Base-by-base conservation (phyloP, 2,329 filamentous ascomycete species). In the Fusarium sp. region DNA sequence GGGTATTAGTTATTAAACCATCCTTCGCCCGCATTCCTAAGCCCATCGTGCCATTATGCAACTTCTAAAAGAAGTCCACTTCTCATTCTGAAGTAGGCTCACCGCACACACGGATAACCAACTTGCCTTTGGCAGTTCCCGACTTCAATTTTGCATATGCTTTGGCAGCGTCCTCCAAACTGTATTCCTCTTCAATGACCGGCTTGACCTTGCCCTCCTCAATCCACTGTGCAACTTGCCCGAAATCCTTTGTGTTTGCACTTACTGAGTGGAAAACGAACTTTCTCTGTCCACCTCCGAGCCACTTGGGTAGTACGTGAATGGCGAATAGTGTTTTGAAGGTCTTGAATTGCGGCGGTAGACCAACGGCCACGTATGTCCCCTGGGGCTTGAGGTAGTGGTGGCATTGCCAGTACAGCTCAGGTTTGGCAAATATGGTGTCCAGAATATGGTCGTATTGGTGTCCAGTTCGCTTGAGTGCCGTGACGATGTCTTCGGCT, bases 361-460 rank as follows among this genome's bases (percentile, higher is more conserved):
- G 24, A 0, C 74, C 74, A 1, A 76, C 64, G 2, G 64, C 72
- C 1, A 76, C 33, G 4, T 74, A 76, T 0, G 9, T 62, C 1
- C 73, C 67, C 1, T 69, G 11, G 0, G 65, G 63, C 0, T 60
- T 66, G 14, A 76, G 61, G 5, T 73, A 76, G 1, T 67, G 27
- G 2, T 76, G 66, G 0, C 51, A 73, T 16, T 73, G 63, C 74
- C 70, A 76, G 7, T 76, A 76, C 0, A 76, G 40, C 5, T 64
- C 29, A 0, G 71, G 46, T 0, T 69, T 27, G 11, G n/a, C 16
- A 11, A 76, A 76, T 24, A 76, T 42, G 0, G 69, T 64, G 7
- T 76, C 74, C 0, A 75, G 53, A 0, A 73, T 38, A 1, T 71
- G 35, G 7, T 75, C 73, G 3, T 69, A 76, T 7, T 35, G 14